phyloP scores from a whole-genome alignment of 2,329 filamentous ascomycete species.

The Colletotrichum sojae region DNA sequence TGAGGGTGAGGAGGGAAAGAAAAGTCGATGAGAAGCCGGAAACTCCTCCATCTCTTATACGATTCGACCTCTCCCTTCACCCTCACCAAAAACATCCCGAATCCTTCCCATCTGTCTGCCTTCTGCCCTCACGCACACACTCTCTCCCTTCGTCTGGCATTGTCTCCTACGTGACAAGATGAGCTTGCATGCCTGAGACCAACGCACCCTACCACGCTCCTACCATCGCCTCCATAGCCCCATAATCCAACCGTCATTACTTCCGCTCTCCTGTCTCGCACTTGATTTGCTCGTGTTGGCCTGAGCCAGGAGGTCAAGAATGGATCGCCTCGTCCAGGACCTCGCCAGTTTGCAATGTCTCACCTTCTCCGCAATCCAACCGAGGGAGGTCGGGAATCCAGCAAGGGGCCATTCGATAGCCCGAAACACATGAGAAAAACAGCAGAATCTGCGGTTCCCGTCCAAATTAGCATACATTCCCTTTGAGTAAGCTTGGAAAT shows the following conservation, averaged over 20 bases:
- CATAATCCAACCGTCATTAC: neutral
- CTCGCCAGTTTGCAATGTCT: constrained; percentile 32
- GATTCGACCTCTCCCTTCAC: constrained; percentile 15
- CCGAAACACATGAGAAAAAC: neutral
- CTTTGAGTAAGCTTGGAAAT: constrained; percentile 14
- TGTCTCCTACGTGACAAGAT: constrained; percentile 35
- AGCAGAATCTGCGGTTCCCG: neutral
- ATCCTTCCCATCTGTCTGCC: neutral
- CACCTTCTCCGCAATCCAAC: constrained; percentile 38
- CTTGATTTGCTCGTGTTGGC: constrained; percentile 3
- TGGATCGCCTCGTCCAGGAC: constrained; percentile 33
- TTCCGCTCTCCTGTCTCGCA: neutral
- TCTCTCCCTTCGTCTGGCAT: constrained; percentile 14
- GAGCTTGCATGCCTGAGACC: constrained; percentile 26
- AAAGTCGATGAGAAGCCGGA: neutral
- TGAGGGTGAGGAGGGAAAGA: constrained; percentile 38
- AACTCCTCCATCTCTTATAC: constrained; percentile 30
- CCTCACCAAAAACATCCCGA: neutral
- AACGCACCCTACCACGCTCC: neutral
- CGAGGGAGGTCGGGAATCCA: constrained; percentile 24
- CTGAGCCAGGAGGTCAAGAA: constrained; percentile 33
- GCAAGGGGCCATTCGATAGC: constrained; percentile 34
- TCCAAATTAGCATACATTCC: constrained; percentile 24
- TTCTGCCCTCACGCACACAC: neutral
- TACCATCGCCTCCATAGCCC: neutral